Base-by-base conservation (phyloP, 306 rosid species). In the Fragaria nilgerrensis region DNA sequence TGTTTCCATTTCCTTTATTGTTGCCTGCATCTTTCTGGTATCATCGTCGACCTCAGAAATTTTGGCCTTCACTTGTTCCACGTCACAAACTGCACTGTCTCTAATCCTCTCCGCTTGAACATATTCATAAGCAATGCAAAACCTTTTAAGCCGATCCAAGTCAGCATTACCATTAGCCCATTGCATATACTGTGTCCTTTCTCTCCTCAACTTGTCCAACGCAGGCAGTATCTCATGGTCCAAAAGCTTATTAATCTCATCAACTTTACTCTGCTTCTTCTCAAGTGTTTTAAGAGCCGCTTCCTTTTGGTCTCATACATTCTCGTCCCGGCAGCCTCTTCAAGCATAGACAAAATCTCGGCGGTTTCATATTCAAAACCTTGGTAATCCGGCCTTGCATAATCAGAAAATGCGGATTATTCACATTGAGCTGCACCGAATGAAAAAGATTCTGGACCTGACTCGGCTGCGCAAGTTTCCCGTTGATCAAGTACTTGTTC, bases 301-400 rank as follows among this genome's bases (percentile, higher is more conserved):
- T 83, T 95, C 99, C 83, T 95, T 95, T 95, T 95, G 20, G 97
- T 90, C 84, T 95, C 99, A 17, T 95, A 95, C 99, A 95, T 95
- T 82, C 99, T 92, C 25, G 99, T 95, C 74, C 99, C 99, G 3
- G 97, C 97, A 76, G 99, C 99, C 83, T 95, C 99, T 86, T 95
- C 99, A 70, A 95, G 97, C 99, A 95, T 92, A 29, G 97, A 95
- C 81, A 95, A 71, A 83, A 90, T 95, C 90, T 95, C 99, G 0
- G 93, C 0, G 97, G 97, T 72, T 95, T 95, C 99, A 95, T 95
- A 82, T 95, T 92, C 66, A 95, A 90, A 81, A 95, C 99, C 87
- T 95, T 95, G 41, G 99, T 95, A 77, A 95, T 95, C 50, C 97
- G 93, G 76, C 99, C 99, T 95, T 95, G 99, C 97, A 95, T 95